Evolutionary conservation across 192 early-diverging fungal genomes (phyloP), one percentile per base, ranked within the genome.

Genomic region (Rhizophagus prolifer): DNA sequence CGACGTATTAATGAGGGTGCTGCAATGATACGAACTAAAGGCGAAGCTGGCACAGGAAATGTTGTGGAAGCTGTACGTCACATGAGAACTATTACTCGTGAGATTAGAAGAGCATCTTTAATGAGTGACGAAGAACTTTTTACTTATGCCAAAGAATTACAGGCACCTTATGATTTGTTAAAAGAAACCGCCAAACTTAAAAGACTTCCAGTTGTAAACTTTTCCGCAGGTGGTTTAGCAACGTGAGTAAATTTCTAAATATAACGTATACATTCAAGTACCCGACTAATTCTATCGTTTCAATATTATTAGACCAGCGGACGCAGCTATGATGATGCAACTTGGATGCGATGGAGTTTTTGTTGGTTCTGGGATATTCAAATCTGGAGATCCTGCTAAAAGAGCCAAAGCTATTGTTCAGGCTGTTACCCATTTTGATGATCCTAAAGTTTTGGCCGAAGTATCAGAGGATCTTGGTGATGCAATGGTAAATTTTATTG

Each of bases 311-410:
- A 76, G 75, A 46, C 97, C 97, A 31, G 96, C 96, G 30, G 97
- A 99, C 89, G 97, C 96, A 69, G 97, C 96, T 14, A 78, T 99
- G 78, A 97, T 99, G 96, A 99, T 99, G 96, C 96, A 98, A 87
- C 88, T 97, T 60, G 97, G 97, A 58, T 94, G 95, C 85, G 96
- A 97, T 85, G 97, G 97, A 87, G 96, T 94, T 76, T 97, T 99
- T 87, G 96, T 99, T 61, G 96, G 96, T 60, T 96, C 95, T 30
- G 96, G 96, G 70, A 96, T 99, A 86, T 99, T 99, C 89, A 97
- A 97, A 86, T 90, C 88, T 70, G 91, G 92, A 34, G 93, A 98
- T 82, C 96, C 97, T 4, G 94, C 91, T 77, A 96, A 95, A 90
- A 93, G 96, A 73, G 97, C 97, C 54, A 86, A 89, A 54, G 97